These are phyloP conservation scores for Pyrenopolyporus hunteri DNA, from an alignment of 495 filamentous ascomycete genomes.

Conservation along the genomic window DNA sequence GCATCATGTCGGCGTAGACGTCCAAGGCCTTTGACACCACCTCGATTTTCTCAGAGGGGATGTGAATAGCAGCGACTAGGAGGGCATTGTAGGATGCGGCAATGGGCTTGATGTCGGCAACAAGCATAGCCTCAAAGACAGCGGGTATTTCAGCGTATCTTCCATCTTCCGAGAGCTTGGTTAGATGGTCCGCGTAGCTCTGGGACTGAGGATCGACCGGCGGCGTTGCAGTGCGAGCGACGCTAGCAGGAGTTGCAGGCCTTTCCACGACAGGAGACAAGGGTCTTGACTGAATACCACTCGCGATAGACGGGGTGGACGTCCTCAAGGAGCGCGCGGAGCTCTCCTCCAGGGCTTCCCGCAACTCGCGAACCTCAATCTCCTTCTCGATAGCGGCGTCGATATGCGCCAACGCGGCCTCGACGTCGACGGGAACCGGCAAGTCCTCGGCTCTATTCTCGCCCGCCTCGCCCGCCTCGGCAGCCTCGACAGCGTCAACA, in stretches of 20 bases:
- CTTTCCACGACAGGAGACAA: conserved; percentile 46
- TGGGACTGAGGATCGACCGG: conserved; percentile 64
- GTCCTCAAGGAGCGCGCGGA: conserved; percentile 44
- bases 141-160: conserved; percentile 86
- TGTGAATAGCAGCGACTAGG: conserved; percentile 77
- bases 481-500: conserved; percentile 38
- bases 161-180: conserved; percentile 67
- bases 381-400: conserved; percentile 56
- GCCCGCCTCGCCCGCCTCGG: conserved; percentile 38
- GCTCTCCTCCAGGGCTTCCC: conserved; percentile 55
- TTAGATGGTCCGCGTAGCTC: conserved; percentile 74
- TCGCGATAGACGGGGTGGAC: conserved; percentile 46
- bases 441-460: conserved; percentile 20
- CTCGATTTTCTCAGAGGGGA: conserved; percentile 74
- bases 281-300: conserved; percentile 48
- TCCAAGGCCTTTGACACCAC: conserved; percentile 88
- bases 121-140: conserved; percentile 85
- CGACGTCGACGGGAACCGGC: conserved; percentile 34
- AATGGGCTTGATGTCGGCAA: conserved; percentile 76
- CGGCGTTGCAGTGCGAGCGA: conserved; percentile 52
- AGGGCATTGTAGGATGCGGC: conserved; percentile 89
- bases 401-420: conserved; percentile 56
- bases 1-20: conserved; percentile 95
- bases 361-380: conserved; percentile 52
- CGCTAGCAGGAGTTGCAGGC: conserved; percentile 48